Evolutionary conservation across 257 asterid species (phyloP).

Genomic region (Nicotiana otophora): DNA sequence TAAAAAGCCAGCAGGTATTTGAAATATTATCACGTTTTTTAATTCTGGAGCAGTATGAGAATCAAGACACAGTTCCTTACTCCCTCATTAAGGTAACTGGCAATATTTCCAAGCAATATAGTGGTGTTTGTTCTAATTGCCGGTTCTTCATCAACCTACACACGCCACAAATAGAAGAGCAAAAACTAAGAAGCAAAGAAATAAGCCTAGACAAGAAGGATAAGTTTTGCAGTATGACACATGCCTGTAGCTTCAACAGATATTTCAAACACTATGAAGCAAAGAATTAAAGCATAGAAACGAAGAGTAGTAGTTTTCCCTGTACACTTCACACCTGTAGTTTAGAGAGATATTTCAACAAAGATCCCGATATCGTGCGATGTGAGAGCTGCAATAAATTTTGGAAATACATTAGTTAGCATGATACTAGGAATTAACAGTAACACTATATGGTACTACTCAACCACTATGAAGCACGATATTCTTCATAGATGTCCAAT

Average conservation of each 20-base stretch:
- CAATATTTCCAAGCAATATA: conserved; percentile 95
- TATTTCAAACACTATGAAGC: conserved; percentile 1
- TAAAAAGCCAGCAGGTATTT: background rate
- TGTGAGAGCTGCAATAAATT: conserved; percentile 71
- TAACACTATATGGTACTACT: background rate
- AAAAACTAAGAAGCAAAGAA: conserved; percentile 11
- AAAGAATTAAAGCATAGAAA: conserved; percentile 12
- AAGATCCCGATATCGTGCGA: conserved; percentile 84
- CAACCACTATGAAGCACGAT: too few species aligned
- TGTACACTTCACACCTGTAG: conserved; percentile 58
- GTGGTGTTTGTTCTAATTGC: conserved; percentile 98
- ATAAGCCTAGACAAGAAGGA: conserved; percentile 13
- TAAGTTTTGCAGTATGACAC: conserved; percentile 7
- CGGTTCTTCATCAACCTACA: conserved; percentile 96
- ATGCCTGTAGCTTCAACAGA: conserved; percentile 75
- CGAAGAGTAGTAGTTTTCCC: conserved; percentile 8
- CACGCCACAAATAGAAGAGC: conserved; percentile 14
- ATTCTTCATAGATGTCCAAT: too few species aligned
- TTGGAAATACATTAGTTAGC: background rate
- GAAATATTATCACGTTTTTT: background rate
- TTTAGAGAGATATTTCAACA: conserved; percentile 79
- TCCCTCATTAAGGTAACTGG: conserved; percentile 93
- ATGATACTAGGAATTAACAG: background rate
- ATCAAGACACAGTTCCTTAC: conserved; percentile 34
- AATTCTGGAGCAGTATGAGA: conserved; percentile 7